Base-by-base conservation (phyloP, 2,329 filamentous ascomycete species). In the Talaromyces rugulosus region DNA sequence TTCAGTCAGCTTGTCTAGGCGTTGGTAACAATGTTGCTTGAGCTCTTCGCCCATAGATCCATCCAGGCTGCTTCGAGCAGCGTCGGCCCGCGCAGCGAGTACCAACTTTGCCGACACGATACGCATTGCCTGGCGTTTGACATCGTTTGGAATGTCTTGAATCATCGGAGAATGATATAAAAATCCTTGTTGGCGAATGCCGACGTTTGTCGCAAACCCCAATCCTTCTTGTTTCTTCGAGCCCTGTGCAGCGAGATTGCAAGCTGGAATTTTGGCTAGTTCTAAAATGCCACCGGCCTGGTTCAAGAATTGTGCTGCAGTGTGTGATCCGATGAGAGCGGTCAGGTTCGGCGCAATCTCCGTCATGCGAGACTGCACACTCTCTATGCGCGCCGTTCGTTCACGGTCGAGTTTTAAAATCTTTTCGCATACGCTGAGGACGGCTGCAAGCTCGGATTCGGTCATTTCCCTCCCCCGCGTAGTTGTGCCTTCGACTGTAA, bases 341-440 rank as follows among this genome's bases (percentile, higher is more conserved):
- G 95, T 96, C 59, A 98, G 79, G 70, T 99, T 99, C 0, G 95
- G 95, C 4, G 95, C 95, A 72, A 98, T 98, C 36, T 96, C 83
- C 67, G 90, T 95, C 91, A 99, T 98, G 64, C 95, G 90, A 40
- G 94, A 97, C 77, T 97, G 91, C 16, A 99, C 95, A 71, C 96
- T 99, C 73, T 95, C 89, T 1, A 91, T 96, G 60, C 99, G 83
- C 0, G 88, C 90, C 64, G 85, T 89, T 77, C 97, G 97, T 31
- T 94, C 92, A 66, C 84, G 87, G 74, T 98, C 92, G 9, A 99
- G 86, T 42, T 88, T 85, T n/a, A 98, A 82, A 9, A 91, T 89
- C 86, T 96, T 95, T 66, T 92, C 87, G 76, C 93, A 97, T 8
- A 92, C 94, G 58, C 85, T 83, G 31, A 89, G 79, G 23, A 97